Base-by-base conservation (phyloP, 1,139 yeast species). In the Blastobotrys aristatus region DNA sequence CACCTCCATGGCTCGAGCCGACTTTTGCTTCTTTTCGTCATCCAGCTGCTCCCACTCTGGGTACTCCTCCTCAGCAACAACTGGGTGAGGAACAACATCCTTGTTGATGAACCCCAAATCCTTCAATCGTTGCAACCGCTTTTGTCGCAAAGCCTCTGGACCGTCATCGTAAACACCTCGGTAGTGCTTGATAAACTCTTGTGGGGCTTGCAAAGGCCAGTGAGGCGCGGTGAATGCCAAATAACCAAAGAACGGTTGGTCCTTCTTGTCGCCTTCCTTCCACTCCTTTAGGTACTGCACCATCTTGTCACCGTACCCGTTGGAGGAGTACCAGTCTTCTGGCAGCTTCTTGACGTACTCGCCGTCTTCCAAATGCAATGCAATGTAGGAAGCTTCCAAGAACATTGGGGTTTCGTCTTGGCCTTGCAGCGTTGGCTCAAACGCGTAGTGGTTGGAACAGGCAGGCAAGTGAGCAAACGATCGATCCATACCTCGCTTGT, bases 181-280 rank as follows among this genome's bases (percentile, higher is more conserved):
- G 60, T 78, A 78, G 52, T 76, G 76, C 2, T 62, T 68, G 48
- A 76, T 69, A 18, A 67, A 57, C 6, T 74, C 74, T 40, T 62
- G 61, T 2, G 80, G 80, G 0, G 82, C 82, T 61, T 77, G 82
- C 50, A 71, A 69, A 6, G 82, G 82, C 82, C 82, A 78, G 58
- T 77, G 82, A 2, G 82, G 82, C 1, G 82, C 82, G 3, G 81
- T 76, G 53, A 74, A 77, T 1, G 82, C 76, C 48, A 77, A 61
- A 40, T 69, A 62, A 1, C 79, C 80, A 53, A 76, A 74, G 52
- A 76, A 78, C 7, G 82, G 82, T 13, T 65, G 63, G 27, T 67
- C 61, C 35, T 37, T 43, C 26, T 49, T 46, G 17, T 48, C 37
- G 27, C 55, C 55, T 6, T 64, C 53, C 33, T 45, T 40, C 48